These are phyloP conservation scores for Rubia peregrina DNA, from an alignment of 305 asterid genomes.

Conservation along the genomic window DNA sequence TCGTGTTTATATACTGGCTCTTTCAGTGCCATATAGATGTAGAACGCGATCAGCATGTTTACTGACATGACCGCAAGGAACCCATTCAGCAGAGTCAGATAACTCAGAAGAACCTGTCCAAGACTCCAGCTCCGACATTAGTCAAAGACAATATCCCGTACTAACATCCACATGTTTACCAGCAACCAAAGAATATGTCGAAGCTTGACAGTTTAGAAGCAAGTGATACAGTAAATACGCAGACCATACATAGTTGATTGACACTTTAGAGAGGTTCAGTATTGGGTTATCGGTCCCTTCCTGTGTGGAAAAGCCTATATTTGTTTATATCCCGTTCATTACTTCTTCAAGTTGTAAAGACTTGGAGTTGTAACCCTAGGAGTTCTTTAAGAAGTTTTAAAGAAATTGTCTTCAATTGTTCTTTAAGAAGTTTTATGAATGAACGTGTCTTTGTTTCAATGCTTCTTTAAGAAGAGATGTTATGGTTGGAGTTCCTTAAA, in stretches of 20 bases:
- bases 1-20: slow-evolving; percentile 76
- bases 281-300: not conserved
- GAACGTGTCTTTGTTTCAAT: too few species aligned
- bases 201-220: not conserved
- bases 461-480: too few species aligned
- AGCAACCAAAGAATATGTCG: not conserved
- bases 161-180: not conserved
- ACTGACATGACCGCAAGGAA: slow-evolving; percentile 74
- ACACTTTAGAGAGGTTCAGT: not conserved
- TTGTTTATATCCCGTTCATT: too few species aligned
- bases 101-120: slow-evolving; percentile 42
- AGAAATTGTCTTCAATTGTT: too few species aligned
- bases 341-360: too few species aligned
- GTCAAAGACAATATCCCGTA: not conserved
- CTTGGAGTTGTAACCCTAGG: too few species aligned
- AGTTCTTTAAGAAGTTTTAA: too few species aligned
- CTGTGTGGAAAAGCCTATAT: too few species aligned
- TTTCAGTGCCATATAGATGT: slow-evolving; percentile 73
- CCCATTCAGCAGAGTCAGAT: slow-evolving; percentile 69
- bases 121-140: slow-evolving; percentile 5
- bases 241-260: not conserved
- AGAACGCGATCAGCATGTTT: slow-evolving; percentile 63
- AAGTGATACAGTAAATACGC: not conserved
- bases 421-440: too few species aligned
- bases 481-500: too few species aligned